Percentiles rank a stretch among this genome's conserved stretches.
These are phyloP conservation scores for Crotalaria pallida DNA, from an alignment of 306 rosid species.

Conservation along the genomic window DNA sequence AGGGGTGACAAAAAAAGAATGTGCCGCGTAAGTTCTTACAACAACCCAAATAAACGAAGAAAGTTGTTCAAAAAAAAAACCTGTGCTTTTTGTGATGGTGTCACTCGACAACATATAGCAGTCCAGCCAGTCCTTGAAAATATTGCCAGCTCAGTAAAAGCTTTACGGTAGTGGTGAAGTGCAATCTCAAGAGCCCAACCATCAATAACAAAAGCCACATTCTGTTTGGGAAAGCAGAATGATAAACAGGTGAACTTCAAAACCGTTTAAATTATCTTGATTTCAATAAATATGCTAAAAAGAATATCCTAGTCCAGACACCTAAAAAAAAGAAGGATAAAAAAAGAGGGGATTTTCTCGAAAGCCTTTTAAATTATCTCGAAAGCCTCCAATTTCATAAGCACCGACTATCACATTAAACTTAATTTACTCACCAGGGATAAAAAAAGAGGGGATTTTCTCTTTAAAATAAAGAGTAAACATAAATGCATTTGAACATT, in stretches of 20 bases:
- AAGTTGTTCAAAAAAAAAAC: conserved; percentile 30
- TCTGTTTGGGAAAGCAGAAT: conserved; percentile 38
- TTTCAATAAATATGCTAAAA: not conserved
- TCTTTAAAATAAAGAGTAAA: too few relatives aligned
- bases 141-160: conserved; percentile 92
- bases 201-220: conserved; percentile 93
- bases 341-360: too few relatives aligned
- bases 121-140: conserved; percentile 98
- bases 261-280: conserved; percentile 1
- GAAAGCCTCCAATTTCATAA: too few relatives aligned
- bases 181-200: conserved; percentile 99
- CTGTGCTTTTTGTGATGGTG: conserved; percentile 99
- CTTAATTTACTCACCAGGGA: too few relatives aligned
- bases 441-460: too few relatives aligned
- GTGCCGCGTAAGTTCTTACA: not conserved
- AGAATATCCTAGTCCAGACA: conserved; percentile 13
- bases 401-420: too few relatives aligned
- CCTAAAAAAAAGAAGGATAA: too few relatives aligned
- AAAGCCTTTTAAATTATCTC: too few relatives aligned
- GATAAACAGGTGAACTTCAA: conserved; percentile 8
- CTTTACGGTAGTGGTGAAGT: conserved; percentile 72
- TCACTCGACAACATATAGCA: conserved; percentile 97
- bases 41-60: conserved; percentile 18
- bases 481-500: too few relatives aligned
- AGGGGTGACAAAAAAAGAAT: not conserved